A percentile compares a stretch with the other conserved stretches of the same genome.
Conservation (phyloP, 148 eudicot genomes). For the Nepenthes gracilis region DNA sequence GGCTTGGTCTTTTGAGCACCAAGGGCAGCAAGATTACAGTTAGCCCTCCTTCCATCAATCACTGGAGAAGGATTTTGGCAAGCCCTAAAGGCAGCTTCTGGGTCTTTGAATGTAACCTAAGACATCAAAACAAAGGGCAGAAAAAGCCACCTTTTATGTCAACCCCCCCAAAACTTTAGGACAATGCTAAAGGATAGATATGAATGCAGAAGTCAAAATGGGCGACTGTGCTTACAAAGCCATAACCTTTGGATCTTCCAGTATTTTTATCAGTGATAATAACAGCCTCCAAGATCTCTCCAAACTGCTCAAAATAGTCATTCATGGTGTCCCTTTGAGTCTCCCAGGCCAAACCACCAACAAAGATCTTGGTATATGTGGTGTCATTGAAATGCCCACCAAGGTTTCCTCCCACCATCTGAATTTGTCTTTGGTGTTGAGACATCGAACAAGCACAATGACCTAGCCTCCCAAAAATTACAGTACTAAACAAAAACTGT, state of each 20-base stretch:
- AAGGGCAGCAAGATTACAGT: slow-evolving; percentile 49
- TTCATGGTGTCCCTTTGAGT: slow-evolving; percentile 42
- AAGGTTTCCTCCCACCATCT: slow-evolving; percentile 13
- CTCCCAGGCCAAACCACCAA: slow-evolving; percentile 41
- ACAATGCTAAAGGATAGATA: too few species aligned
- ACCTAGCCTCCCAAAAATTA: too few species aligned
- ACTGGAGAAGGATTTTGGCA: slow-evolving; percentile 47
- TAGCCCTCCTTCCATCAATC: slow-evolving; percentile 51
- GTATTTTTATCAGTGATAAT: slow-evolving; percentile 33
- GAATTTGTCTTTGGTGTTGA: slow-evolving; percentile 1
- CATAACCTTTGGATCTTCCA: slow-evolving; percentile 42
- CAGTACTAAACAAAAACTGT: too few species aligned
- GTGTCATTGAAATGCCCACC: slow-evolving; percentile 14
- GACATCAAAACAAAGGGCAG: neutral
- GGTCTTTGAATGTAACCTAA: slow-evolving; percentile 52
- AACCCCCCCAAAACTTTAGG: too few species aligned
- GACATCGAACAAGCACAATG: neutral
- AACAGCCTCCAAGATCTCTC: slow-evolving; percentile 42
- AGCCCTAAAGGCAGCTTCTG: slow-evolving; percentile 52
- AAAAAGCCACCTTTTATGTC: too few species aligned
- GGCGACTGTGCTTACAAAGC: slow-evolving; percentile 21
- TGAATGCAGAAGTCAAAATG: neutral
- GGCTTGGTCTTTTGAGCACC: slow-evolving; percentile 35
- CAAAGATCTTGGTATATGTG: slow-evolving; percentile 32
- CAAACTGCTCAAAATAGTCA: slow-evolving; percentile 36